Conservation (phyloP, 2,329 filamentous ascomycete genomes). For the Claviceps sp. region DNA sequence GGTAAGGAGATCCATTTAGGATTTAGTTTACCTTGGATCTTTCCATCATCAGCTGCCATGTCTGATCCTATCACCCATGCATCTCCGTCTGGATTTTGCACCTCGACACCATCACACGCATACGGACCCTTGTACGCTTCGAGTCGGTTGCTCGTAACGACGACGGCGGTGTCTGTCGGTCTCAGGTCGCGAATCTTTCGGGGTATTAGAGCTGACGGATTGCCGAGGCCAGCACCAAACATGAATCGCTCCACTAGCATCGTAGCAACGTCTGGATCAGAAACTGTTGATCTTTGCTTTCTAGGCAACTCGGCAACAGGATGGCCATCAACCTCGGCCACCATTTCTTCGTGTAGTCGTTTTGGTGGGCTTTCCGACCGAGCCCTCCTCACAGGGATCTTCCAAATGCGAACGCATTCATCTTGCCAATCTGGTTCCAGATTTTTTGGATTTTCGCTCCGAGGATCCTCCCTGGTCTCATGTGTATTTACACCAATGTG, state of each 20-base stretch:
- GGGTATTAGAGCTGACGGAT: constrained; percentile 12
- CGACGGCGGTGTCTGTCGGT: constrained; percentile 32
- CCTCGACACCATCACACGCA: constrained; percentile 8
- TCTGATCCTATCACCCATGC: constrained; percentile 16
- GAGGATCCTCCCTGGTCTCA: constrained; percentile 46
- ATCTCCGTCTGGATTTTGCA: constrained; percentile 11
- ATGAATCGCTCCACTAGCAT: constrained; percentile 21
- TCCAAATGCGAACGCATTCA: constrained; percentile 70
- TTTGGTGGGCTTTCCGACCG: constrained; percentile 23
- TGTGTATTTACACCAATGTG: constrained; percentile 59
- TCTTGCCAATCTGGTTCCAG: constrained; percentile 59
- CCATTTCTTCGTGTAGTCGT: constrained; percentile 14
- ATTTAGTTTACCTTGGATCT: constrained; percentile 9
- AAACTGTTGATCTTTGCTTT: constrained; percentile 8
- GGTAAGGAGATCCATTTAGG: constrained; percentile 40
- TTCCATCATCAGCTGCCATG: constrained; percentile 6
- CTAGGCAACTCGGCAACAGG: constrained; percentile 1
- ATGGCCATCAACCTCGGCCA: constrained; percentile 2
- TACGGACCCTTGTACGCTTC: constrained; percentile 54
- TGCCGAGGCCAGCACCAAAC: constrained; percentile 20
- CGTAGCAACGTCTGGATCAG: constrained; percentile 18
- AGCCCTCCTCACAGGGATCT: constrained; percentile 40
- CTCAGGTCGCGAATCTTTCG: constrained; percentile 16
- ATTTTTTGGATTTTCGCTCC: constrained; percentile 13
- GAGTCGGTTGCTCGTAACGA: constrained; percentile 51